Base-by-base conservation (phyloP, 179 eudicot species). In the Corrigiola litoralis region DNA sequence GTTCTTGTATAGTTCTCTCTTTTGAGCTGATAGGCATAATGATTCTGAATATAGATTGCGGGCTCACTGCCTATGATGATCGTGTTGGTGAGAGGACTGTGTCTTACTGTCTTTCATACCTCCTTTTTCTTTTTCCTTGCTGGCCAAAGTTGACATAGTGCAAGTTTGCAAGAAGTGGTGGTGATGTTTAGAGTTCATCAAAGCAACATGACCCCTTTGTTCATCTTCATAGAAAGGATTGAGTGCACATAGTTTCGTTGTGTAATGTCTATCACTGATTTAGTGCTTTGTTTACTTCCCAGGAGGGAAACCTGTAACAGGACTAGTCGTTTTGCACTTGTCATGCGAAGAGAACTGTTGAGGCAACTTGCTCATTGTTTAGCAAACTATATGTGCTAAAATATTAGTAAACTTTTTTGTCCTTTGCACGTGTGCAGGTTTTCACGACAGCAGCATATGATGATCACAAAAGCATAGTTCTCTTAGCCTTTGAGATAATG, bases 391-490 rank as follows among this genome's bases (percentile, higher is more conserved):
- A 9, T 41, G 38, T 23, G 17, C 58, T 21, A n/a, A 47, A 10
- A 14, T 62, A 14, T 31, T 37, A 13, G 7, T 55, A 41, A 54
- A 20, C 3, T n/a, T 47, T 16, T 47, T 44, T 13, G 20, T 52
- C 53, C 14, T 71, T 4, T 66, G 42, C 27, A 55, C 72, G 64
- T 54, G 38, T 60, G 27, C 88, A 94, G 99, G 99, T 94, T 63
- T 95, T 91, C 69, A 87, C 97, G 24, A 86, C 99, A 37, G 99
- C 99, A 18, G 99, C 99, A 66, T 91, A 88, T 79, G 99, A 94
- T 77, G 97, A 94, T 67, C 97, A 88, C 83, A 94, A 94, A 77
- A 94, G 85, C 77, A 91, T 91, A 69, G 97, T 94, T 27, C 86
- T 94, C 17, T 73, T 94, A 71, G 85, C 97, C 59, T 94, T 94